Conservation (phyloP, 345 rosid species). For the Clarkia xantiana region DNA sequence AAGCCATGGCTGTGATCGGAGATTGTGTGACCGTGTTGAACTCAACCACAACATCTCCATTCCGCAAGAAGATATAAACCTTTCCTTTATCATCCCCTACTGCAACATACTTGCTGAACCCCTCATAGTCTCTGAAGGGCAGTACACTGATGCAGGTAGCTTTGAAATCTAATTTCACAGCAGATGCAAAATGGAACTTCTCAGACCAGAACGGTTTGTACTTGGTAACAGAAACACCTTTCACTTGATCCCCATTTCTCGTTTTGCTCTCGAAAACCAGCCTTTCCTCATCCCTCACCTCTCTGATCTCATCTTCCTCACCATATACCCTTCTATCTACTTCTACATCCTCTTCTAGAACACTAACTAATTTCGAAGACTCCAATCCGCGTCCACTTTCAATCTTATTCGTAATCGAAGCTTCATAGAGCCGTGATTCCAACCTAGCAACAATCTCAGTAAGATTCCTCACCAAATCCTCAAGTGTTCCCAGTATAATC, state of each 20-base stretch:
- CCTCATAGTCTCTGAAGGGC: constrained; percentile 71
- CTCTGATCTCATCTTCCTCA: constrained; percentile 4
- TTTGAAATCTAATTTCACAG: constrained; percentile 61
- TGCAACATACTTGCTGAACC: constrained; percentile 72
- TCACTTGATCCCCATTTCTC: constrained; percentile 25
- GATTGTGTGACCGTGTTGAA: constrained; percentile 36
- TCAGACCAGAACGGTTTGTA: constrained; percentile 81
- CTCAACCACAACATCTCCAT: constrained; percentile 68
- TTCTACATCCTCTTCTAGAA: constrained; percentile 1
- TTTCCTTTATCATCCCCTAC: constrained; percentile 77
- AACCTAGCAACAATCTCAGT: constrained; percentile 50
- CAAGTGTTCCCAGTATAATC: constrained; percentile 42
- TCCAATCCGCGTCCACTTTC: neutral
- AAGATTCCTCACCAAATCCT: constrained; percentile 58
- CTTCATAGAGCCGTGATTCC: constrained; percentile 36
- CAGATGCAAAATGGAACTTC: constrained; percentile 69
- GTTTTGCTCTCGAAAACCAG: constrained; percentile 6
- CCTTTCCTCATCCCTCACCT: constrained; percentile 9
- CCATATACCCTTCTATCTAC: neutral
- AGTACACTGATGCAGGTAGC: constrained; percentile 56
- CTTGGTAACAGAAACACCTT: constrained; percentile 41
- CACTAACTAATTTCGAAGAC: constrained; percentile 3
- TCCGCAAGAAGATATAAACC: constrained; percentile 55
- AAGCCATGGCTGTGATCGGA: constrained; percentile 62
- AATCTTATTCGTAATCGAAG: constrained; percentile 1